Evolutionary conservation across 2,329 filamentous ascomycete species (phyloP).

Genomic region (Hypoxylon sp.): DNA sequence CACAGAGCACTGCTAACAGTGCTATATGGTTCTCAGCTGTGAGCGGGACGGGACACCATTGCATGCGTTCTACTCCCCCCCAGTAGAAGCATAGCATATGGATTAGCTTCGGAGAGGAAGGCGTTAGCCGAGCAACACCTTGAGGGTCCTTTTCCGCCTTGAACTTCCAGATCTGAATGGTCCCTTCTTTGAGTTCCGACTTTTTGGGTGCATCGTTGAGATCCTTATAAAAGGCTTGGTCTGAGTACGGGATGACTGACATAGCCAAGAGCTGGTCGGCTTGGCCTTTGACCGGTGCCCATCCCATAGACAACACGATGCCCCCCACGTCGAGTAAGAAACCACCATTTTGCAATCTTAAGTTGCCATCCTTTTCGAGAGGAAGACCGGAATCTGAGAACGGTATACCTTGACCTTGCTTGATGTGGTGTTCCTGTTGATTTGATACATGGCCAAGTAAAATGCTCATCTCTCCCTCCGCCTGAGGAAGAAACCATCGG

Average conservation of each 20-base stretch:
- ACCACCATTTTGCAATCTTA: conserved; percentile 45
- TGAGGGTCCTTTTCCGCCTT: conserved; percentile 43
- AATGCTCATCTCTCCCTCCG: conserved; percentile 36
- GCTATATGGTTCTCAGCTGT: conserved; percentile 45
- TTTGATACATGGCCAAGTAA: conserved; percentile 41
- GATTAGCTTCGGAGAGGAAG: conserved; percentile 50
- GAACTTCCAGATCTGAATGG: conserved; percentile 63
- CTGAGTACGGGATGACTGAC: conserved; percentile 59
- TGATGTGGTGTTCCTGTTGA: conserved; percentile 41
- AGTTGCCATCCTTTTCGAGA: conserved; percentile 27
- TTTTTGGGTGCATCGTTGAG: conserved; percentile 50
- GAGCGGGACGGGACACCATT: conserved; percentile 61
- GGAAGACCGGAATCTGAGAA: conserved; percentile 41
- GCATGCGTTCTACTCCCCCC: conserved; percentile 59
- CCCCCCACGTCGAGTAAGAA: conserved; percentile 66
- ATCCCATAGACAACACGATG: conserved; percentile 61
- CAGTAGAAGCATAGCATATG: conserved; percentile 59
- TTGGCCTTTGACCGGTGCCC: conserved; percentile 54
- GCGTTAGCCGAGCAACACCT: conserved; percentile 49
- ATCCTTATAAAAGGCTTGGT: conserved; percentile 56
- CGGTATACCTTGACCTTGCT: conserved; percentile 39
- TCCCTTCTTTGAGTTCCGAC: conserved; percentile 54
- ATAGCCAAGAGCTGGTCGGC: conserved; percentile 60
- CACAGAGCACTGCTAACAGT: conserved; percentile 59
- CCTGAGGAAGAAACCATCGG: conserved; percentile 38